These are phyloP conservation scores for Nematodospora anomalae DNA, from an alignment of 1,139 yeast genomes.

Conservation along the genomic window DNA sequence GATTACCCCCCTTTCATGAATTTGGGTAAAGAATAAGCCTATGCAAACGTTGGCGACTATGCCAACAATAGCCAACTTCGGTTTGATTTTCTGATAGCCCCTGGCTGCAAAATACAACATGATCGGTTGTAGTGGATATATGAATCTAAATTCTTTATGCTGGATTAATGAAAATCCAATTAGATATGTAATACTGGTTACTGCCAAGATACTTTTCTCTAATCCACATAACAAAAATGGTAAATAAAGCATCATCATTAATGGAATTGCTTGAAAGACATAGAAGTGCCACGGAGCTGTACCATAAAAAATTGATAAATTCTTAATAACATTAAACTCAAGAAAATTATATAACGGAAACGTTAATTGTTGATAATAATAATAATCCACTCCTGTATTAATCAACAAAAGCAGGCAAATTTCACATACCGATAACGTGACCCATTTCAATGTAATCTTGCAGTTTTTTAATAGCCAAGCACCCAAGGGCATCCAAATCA, in stretches of 20 bases:
- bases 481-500: conserved; percentile 73
- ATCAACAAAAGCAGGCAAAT: conserved; percentile 26
- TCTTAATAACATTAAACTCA: conserved; percentile 71
- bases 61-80: conserved; percentile 7
- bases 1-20: conserved; percentile 86
- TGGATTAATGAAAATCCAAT: conserved; percentile 59
- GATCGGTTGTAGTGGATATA: conserved; percentile 84
- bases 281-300: conserved; percentile 85
- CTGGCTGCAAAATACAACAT: conserved; percentile 17
- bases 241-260: conserved; percentile 62
- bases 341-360: conserved; percentile 71
- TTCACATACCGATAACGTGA: conserved; percentile 16
- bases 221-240: conserved; percentile 48
- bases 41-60: conserved; percentile 43
- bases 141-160: conserved; percentile 90
- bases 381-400: conserved; percentile 52
- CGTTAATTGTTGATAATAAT: conserved; percentile 56
- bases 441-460: conserved; percentile 12
- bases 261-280: conserved; percentile 76
- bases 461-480: conserved; percentile 13
- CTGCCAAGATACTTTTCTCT: conserved; percentile 66
- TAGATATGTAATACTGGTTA: conserved; percentile 73
- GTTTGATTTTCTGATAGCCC: conserved; percentile 10
- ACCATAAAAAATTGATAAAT: conserved; percentile 84
- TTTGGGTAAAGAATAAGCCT: conserved; percentile 54